Evolutionary conservation across 176 grass and related monocot genomes (phyloP), one percentile per base, ranked within the genome.

Genomic region (Miscanthus lutarioriparius): DNA sequence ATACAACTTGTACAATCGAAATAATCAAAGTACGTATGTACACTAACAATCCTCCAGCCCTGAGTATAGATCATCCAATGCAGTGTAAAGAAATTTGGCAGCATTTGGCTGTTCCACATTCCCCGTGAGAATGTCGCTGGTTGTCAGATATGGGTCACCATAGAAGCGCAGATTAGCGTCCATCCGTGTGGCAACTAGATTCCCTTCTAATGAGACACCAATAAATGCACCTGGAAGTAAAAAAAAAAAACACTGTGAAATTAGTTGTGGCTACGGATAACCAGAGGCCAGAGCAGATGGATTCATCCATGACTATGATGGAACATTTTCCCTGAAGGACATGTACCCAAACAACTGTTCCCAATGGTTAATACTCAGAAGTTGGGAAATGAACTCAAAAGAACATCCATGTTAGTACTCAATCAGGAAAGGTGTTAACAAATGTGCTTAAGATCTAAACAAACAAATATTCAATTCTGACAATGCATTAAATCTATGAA

Each of bases 151-250:
- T 0, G 92, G 92, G 70, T 97, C 95, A 5, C 95, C 95, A 12
- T 97, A 97, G 66, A 97, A 97, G 30, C 47, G 44, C 36, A 86
- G 67, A 76, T 97, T 94, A 25, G 90, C 59, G 43, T 94, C 95
- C 47, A 81, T 92, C 27, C 95, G 77, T 39, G 92, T 94, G 12
- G 87, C 32, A 67, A 97, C 88, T 19, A 92, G 15, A 75, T 91
- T 97, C 6, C 95, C 92, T 77, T 97, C 92, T 63, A 97, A 84
- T 28, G 95, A 97, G 64, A 94, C 88, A 28, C 95, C 95, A 48
- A 97, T 63, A 74, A 97, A 97, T 74, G 92, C 92, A 75, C 95
- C 95, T 97, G 45, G 35, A 7, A 63, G 64, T 26, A 37, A 11
- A 65, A 13, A 27, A 13, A 33, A 27, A 70, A 77, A 33, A 2